Conservation (phyloP, 2,329 filamentous ascomycete genomes). For the Aspergillus bombycis region DNA sequence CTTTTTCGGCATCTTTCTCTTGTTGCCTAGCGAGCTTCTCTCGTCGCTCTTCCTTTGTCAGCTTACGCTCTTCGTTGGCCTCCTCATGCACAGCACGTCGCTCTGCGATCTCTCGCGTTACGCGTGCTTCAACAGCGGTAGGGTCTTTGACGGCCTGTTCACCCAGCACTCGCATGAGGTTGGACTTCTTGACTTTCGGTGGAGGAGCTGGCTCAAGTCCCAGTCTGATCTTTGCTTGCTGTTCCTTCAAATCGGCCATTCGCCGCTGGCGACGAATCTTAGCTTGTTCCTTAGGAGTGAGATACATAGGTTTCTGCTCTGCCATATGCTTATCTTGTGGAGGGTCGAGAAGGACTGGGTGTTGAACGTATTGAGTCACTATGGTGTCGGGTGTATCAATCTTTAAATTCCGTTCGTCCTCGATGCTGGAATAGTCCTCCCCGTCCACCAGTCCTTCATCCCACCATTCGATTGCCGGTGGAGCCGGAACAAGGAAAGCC, state of each 20-base stretch:
- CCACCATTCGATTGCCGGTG: conserved; percentile 96
- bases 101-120: conserved; percentile 89
- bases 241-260: conserved; percentile 91
- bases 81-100: conserved; percentile 77
- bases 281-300: conserved; percentile 87
- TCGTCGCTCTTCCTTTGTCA: conserved; percentile 83
- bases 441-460: conserved; percentile 84
- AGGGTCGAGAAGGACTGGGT: conserved; percentile 86
- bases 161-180: conserved; percentile 95
- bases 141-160: conserved; percentile 94
- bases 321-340: conserved; percentile 85
- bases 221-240: conserved; percentile 92
- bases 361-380: conserved; percentile 87
- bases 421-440: conserved; percentile 72
- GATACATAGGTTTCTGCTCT: conserved; percentile 82
- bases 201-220: conserved; percentile 87
- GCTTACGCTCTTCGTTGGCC: conserved; percentile 79
- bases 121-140: conserved; percentile 91
- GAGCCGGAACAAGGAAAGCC: conserved; percentile 79
- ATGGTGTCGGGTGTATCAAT: conserved; percentile 79
- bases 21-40: conserved; percentile 84
- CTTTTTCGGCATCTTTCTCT: conserved; percentile 83
- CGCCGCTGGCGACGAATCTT: conserved; percentile 88
- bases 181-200: conserved; percentile 95
- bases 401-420: conserved; percentile 68